phyloP scores from a whole-genome alignment of 2,329 filamentous ascomycete genomes.

The Monosporascus sp. region DNA sequence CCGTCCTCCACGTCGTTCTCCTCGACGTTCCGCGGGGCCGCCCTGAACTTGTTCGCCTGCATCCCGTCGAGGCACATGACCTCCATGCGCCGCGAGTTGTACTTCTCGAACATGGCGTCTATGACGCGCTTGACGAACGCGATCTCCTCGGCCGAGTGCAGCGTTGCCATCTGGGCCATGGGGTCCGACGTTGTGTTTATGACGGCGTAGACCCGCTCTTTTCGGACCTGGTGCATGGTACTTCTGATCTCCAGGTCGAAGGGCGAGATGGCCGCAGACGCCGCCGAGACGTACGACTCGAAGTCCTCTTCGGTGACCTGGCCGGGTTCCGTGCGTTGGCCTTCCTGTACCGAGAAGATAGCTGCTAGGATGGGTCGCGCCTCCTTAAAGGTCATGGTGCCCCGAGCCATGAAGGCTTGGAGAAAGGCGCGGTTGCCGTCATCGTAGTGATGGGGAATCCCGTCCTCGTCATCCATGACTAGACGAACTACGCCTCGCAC shows the following conservation, averaged over 20 bases:
- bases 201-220: conserved; percentile 69
- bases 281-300: conserved; percentile 59
- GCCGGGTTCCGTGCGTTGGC: conserved; percentile 35
- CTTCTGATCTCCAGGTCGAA: conserved; percentile 87
- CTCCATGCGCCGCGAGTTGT: conserved; percentile 76
- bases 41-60: conserved; percentile 67
- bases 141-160: conserved; percentile 75
- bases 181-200: conserved; percentile 85
- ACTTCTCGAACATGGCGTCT: conserved; percentile 85
- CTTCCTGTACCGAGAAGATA: conserved; percentile 57
- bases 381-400: conserved; percentile 70
- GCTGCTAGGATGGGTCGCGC: conserved; percentile 68
- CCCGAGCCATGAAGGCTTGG: conserved; percentile 77
- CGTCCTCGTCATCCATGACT: conserved; percentile 24
- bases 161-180: conserved; percentile 81
- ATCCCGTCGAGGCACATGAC: conserved; percentile 76
- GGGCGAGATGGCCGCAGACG: conserved; percentile 66
- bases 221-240: conserved; percentile 61
- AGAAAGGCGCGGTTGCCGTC: conserved; percentile 82
- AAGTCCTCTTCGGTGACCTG: conserved; percentile 67
- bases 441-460: conserved; percentile 33
- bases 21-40: conserved; percentile 36
- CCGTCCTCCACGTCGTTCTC: conserved; percentile 25
- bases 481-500: background rate
- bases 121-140: conserved; percentile 82